A percentile compares a stretch with the other conserved stretches of the same genome.
Evolutionary conservation across 2,329 filamentous ascomycete species (phyloP).

Genomic region (Alternaria infectoria): DNA sequence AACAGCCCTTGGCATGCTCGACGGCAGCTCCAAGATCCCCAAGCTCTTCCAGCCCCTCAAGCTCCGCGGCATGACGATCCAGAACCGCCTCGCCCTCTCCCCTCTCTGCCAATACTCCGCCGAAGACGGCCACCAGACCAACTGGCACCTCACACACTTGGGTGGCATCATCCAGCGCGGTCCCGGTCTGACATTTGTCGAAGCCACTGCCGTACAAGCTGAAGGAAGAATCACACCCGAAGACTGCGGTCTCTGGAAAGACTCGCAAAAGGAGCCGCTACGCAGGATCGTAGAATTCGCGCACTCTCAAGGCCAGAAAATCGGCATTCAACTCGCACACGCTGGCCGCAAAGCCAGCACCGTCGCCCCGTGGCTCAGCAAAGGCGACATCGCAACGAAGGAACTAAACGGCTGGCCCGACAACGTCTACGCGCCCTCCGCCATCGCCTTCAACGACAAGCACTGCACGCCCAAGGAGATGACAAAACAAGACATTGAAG

Average conservation of each 20-base stretch:
- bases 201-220: slow-evolving; percentile 76
- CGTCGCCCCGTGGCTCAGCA: slow-evolving; percentile 68
- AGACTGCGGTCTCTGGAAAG: slow-evolving; percentile 81
- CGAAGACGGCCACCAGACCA: slow-evolving; percentile 73
- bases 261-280: slow-evolving; percentile 77
- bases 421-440: slow-evolving; percentile 63
- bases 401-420: slow-evolving; percentile 62
- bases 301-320: slow-evolving; percentile 77
- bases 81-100: slow-evolving; percentile 67
- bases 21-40: slow-evolving; percentile 59
- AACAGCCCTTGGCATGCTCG: slow-evolving; percentile 54
- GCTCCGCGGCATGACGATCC: slow-evolving; percentile 66
- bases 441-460: slow-evolving; percentile 66
- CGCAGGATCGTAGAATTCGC: slow-evolving; percentile 76
- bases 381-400: slow-evolving; percentile 61
- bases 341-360: slow-evolving; percentile 71
- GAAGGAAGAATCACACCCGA: slow-evolving; percentile 85
- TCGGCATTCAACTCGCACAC: slow-evolving; percentile 82
- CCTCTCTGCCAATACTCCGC: slow-evolving; percentile 68
- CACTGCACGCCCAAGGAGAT: slow-evolving; percentile 71
- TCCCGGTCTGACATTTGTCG: slow-evolving; percentile 74
- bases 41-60: slow-evolving; percentile 66
- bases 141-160: slow-evolving; percentile 83
- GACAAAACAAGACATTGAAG: slow-evolving; percentile 70
- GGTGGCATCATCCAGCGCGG: slow-evolving; percentile 80